These are phyloP conservation scores for Solanum acaule DNA, from an alignment of 257 asterid species.

Conservation along the genomic window DNA sequence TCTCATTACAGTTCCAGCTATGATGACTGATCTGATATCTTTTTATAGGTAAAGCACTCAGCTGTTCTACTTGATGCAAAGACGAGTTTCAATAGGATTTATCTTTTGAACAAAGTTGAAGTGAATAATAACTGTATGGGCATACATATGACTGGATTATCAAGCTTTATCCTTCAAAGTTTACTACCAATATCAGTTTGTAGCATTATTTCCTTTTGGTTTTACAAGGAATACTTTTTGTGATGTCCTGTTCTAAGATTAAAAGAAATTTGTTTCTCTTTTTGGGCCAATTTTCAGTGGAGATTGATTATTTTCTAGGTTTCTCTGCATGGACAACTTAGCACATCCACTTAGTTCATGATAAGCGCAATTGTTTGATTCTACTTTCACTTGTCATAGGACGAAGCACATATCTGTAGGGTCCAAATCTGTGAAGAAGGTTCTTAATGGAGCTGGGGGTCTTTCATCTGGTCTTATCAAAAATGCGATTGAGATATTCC, in stretches of 20 bases:
- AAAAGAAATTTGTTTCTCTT: neutral
- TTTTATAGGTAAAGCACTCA: constrained; percentile 27
- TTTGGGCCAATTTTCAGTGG: neutral
- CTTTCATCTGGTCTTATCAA: constrained; percentile 39
- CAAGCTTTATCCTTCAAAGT: neutral
- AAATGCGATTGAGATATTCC: constrained; percentile 40
- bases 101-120: neutral
- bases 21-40: constrained; percentile 82
- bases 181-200: neutral
- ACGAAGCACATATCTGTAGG: constrained; percentile 6
- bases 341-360: neutral
- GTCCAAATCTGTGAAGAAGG: constrained; percentile 46
- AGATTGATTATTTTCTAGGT: neutral
- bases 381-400: constrained; percentile 19
- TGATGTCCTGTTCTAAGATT: neutral
- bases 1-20: constrained; percentile 77
- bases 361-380: neutral
- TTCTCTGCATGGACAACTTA: neutral
- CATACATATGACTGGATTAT: neutral
- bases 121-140: neutral
- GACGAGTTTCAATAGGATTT: neutral
- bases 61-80: neutral
- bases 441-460: constrained; percentile 87
- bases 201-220: neutral
- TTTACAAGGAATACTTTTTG: neutral